phyloP scores from a whole-genome alignment of 768 basidiomycete species.

The Leucosporidium yakuticum region DNA sequence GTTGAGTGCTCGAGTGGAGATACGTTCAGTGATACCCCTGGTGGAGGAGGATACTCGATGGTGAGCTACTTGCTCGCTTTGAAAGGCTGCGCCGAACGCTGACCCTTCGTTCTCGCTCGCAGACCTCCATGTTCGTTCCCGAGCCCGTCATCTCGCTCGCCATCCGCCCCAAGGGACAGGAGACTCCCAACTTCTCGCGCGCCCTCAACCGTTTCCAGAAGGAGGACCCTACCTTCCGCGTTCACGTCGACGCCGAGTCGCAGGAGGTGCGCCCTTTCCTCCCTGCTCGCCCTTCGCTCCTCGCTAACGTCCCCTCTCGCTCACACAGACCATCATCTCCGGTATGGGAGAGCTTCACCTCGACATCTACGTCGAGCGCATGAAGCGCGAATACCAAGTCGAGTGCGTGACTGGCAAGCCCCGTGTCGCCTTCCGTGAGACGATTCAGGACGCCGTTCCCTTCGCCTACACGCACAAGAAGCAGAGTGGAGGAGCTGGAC shows the following conservation, averaged over 20 bases:
- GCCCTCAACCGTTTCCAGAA: constrained; percentile 96
- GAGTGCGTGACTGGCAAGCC: constrained; percentile 91
- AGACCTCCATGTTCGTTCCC: constrained; percentile 98
- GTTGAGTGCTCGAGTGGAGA: constrained; percentile 97
- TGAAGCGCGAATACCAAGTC: constrained; percentile 95
- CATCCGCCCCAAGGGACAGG: constrained; percentile 82
- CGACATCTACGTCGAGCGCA: constrained; percentile 98
- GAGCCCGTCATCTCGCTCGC: constrained; percentile 96
- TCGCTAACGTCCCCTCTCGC: neutral
- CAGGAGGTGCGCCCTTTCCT: constrained; percentile 61
- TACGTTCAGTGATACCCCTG: constrained; percentile 76
- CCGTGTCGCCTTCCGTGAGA: constrained; percentile 93
- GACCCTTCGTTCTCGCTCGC: neutral
- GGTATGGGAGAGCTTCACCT: constrained; percentile 99
- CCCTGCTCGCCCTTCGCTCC: neutral
- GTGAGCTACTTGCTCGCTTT: constrained; percentile 39
- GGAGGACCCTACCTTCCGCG: constrained; percentile 97
- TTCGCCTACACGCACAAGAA: constrained; percentile 96
- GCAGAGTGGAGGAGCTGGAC: constrained; percentile 94
- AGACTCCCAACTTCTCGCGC: constrained; percentile 92
- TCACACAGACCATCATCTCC: constrained; percentile 85
- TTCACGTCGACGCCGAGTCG: constrained; percentile 87
- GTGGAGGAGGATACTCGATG: constrained; percentile 85
- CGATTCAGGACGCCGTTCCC: constrained; percentile 70
- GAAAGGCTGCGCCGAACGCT: too few relatives aligned